Conservation (phyloP, 352 stramenopile genomes). For the Phytophthora crassamura region DNA sequence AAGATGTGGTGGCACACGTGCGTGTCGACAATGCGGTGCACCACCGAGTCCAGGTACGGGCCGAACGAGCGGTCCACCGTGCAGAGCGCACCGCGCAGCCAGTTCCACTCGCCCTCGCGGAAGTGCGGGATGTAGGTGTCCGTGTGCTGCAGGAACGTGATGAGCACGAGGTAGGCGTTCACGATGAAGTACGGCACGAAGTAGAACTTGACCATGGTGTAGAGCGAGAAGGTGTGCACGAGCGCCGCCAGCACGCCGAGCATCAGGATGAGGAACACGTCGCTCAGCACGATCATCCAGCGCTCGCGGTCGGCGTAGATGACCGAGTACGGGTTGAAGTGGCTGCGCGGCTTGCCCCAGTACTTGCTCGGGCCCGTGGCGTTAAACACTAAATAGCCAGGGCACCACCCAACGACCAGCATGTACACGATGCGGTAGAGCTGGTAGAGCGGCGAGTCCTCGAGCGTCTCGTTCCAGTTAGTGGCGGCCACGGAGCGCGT, state of each 20-base stretch:
- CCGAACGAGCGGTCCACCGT: conserved; percentile 98
- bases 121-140: conserved; percentile 98
- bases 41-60: conserved; percentile 95
- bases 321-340: conserved; percentile 96
- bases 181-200: conserved; percentile 95
- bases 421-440: conserved; percentile 95
- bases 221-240: conserved; percentile 71
- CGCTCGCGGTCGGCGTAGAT: conserved; percentile 95
- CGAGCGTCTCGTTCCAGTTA: conserved; percentile 80
- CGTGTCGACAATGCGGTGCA: conserved; percentile 98
- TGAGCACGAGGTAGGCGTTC: conserved; percentile 97
- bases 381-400: conserved; percentile 97
- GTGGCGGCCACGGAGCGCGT: conserved; percentile 69
- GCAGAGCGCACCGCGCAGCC: conserved; percentile 95
- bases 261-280: conserved; percentile 86
- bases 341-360: conserved; percentile 84
- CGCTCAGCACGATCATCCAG: conserved; percentile 94
- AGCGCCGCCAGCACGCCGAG: conserved; percentile 65
- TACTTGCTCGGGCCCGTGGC: conserved; percentile 93
- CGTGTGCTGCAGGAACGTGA: conserved; percentile 99
- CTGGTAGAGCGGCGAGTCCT: conserved; percentile 95
- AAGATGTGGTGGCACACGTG: conserved; percentile 99
- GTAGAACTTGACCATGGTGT: conserved; percentile 94
- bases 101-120: conserved; percentile 94
- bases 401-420: conserved; percentile 96